Percentiles rank a stretch among this genome's conserved stretches.
Evolutionary conservation across 805 yeast species (phyloP).

Genomic region (Scheffersomyces ergatensis): DNA sequence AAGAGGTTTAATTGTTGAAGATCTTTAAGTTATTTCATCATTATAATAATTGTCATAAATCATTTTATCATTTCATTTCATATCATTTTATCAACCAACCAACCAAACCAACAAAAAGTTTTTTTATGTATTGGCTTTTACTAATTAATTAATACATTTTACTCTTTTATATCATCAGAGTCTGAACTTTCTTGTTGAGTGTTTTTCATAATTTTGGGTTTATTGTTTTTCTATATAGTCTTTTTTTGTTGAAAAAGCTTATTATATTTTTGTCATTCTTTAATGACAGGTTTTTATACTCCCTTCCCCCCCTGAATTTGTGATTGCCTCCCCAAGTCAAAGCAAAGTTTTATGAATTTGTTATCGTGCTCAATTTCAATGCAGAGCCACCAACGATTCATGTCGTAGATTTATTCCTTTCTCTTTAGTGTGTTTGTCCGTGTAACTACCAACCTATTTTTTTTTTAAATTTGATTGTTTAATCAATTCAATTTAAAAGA

Average conservation of each 20-base stretch:
- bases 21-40: slow-evolving; percentile 22
- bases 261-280: slow-evolving; percentile 15
- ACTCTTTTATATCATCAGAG: slow-evolving; percentile 9
- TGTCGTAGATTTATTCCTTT: slow-evolving; percentile 13
- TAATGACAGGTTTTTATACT: slow-evolving; percentile 4
- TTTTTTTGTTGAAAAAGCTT: too few relatives aligned
- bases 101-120: not conserved
- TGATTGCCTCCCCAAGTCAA: slow-evolving; percentile 1
- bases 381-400: slow-evolving; percentile 49
- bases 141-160: slow-evolving; percentile 23
- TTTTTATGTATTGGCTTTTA: slow-evolving; percentile 6
- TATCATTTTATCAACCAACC: not conserved
- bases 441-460: too few relatives aligned
- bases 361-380: slow-evolving; percentile 38
- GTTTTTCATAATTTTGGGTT: slow-evolving; percentile 9
- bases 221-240: slow-evolving; percentile 3
- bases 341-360: slow-evolving; percentile 26
- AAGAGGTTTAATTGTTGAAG: slow-evolving; percentile 84
- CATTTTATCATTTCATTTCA: not conserved
- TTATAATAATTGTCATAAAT: not conserved
- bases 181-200: too few relatives aligned
- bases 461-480: not conserved
- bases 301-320: too few relatives aligned
- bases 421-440: slow-evolving; percentile 1
- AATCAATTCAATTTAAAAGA: not conserved